phyloP scores from a whole-genome alignment of 805 yeast species.

The Brettanomyces anomalus region DNA sequence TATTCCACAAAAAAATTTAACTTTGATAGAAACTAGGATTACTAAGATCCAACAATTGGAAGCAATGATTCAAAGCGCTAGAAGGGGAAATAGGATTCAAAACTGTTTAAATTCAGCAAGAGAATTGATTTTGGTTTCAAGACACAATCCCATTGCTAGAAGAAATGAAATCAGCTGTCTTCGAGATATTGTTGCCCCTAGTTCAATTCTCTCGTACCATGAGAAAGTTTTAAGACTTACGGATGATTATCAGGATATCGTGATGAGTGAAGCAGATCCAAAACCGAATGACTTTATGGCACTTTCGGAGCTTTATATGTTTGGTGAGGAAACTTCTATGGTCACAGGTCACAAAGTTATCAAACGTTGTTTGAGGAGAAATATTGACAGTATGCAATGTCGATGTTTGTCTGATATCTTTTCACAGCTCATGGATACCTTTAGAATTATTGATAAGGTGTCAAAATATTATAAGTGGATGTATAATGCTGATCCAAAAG shows the following conservation, averaged over 20 bases:
- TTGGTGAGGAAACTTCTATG: slow-evolving; percentile 14
- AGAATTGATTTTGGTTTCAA: slow-evolving; percentile 32
- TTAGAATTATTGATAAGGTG: slow-evolving; percentile 33
- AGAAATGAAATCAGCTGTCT: slow-evolving; percentile 24
- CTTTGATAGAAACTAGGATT: slow-evolving; percentile 5
- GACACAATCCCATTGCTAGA: slow-evolving; percentile 31
- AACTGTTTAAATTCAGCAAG: slow-evolving; percentile 25
- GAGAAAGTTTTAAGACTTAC: slow-evolving; percentile 14
- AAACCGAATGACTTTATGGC: slow-evolving; percentile 15
- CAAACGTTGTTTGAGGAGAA: slow-evolving; percentile 60
- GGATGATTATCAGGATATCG: slow-evolving; percentile 17
- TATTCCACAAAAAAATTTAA: not conserved
- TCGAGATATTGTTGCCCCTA: slow-evolving; percentile 4
- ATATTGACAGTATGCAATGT: slow-evolving; percentile 64
- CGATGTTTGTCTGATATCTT: slow-evolving; percentile 45
- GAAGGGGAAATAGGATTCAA: slow-evolving; percentile 12
- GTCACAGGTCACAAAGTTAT: slow-evolving; percentile 10
- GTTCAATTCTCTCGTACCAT: slow-evolving; percentile 9
- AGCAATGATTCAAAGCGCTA: not conserved
- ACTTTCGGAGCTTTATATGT: slow-evolving; percentile 20
- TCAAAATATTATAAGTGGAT: slow-evolving; percentile 32
- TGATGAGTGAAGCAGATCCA: slow-evolving; percentile 12
- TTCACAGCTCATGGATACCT: slow-evolving; percentile 34
- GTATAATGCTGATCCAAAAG: slow-evolving; percentile 22
- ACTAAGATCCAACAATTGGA: not conserved